Percentiles rank a stretch among this genome's conserved stretches.
Evolutionary conservation across 352 stramenopile species (phyloP).

Genomic region (Phytophthora sojae): DNA sequence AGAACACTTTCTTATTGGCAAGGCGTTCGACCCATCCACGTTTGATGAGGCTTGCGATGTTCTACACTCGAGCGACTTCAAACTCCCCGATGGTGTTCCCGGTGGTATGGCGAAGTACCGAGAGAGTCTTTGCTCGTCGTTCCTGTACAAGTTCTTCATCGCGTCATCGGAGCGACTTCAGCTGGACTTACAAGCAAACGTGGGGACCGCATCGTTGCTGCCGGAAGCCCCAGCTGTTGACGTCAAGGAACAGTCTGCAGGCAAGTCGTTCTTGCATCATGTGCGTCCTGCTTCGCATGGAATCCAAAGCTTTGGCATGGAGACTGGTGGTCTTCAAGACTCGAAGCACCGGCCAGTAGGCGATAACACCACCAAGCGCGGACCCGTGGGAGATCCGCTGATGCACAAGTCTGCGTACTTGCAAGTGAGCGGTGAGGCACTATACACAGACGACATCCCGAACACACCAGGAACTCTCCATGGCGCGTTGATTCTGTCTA

Average conservation of each 20-base stretch:
- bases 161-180: constrained; percentile 66
- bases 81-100: constrained; percentile 90
- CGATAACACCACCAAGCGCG: constrained; percentile 45
- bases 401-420: constrained; percentile 94
- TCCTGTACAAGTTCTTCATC: constrained; percentile 96
- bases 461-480: constrained; percentile 90
- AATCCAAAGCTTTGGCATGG: constrained; percentile 65
- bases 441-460: constrained; percentile 96
- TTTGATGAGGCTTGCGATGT: constrained; percentile 87
- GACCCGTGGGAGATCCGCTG: constrained; percentile 89
- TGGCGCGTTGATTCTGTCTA: constrained; percentile 92
- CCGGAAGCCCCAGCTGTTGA: constrained; percentile 45
- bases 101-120: constrained; percentile 96
- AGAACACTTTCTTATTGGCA: constrained; percentile 81
- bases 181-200: constrained; percentile 38
- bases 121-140: constrained; percentile 94
- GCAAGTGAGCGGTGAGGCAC: constrained; percentile 95
- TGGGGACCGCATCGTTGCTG: constrained; percentile 15
- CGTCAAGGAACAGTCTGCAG: constrained; percentile 51
- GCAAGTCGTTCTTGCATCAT: constrained; percentile 66
- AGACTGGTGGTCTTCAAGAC: constrained; percentile 68
- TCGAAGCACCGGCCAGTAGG: constrained; percentile 69
- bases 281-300: constrained; percentile 59
- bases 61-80: constrained; percentile 89
- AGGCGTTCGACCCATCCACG: constrained; percentile 78